Conservation (phyloP, 129 eudicot species). For the Pseudognaphalium luteoalbum region DNA sequence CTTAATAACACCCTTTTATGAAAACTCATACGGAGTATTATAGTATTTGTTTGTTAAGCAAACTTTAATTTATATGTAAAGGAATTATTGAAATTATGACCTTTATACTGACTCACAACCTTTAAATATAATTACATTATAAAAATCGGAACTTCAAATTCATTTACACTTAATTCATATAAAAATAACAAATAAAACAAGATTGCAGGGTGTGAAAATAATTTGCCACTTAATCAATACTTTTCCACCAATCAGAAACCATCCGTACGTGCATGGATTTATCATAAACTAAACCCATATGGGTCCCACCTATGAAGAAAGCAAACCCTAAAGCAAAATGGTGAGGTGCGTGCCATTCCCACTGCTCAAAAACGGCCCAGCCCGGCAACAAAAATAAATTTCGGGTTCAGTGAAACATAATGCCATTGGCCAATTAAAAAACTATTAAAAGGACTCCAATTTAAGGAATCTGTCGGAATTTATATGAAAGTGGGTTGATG, state of each 20-base stretch:
- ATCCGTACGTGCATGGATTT: conserved; percentile 29
- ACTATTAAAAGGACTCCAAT: conserved; percentile 18
- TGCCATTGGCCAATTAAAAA: conserved; percentile 27
- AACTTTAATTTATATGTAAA: too few relatives aligned
- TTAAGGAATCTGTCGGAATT: conserved; percentile 45
- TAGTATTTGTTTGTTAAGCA: too few relatives aligned
- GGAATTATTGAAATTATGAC: too few relatives aligned
- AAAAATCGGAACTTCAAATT: background rate
- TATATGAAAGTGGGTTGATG: conserved; percentile 28
- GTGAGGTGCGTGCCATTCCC: conserved; percentile 38
- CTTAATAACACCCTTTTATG: too few relatives aligned
- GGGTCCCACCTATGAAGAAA: conserved; percentile 22
- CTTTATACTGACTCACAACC: too few relatives aligned
- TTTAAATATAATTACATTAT: too few relatives aligned
- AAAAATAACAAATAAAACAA: background rate
- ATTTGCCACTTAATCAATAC: background rate
- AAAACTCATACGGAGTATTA: too few relatives aligned
- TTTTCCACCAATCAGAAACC: conserved; percentile 19
- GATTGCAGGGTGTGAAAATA: background rate
- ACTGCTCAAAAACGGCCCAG: conserved; percentile 34
- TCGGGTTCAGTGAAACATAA: conserved; percentile 49
- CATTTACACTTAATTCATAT: background rate
- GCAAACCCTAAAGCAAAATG: conserved; percentile 27
- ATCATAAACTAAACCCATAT: conserved; percentile 1
- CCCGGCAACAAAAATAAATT: conserved; percentile 34